phyloP scores from a whole-genome alignment of 495 filamentous ascomycete genomes.

The Cercophora sp. region DNA sequence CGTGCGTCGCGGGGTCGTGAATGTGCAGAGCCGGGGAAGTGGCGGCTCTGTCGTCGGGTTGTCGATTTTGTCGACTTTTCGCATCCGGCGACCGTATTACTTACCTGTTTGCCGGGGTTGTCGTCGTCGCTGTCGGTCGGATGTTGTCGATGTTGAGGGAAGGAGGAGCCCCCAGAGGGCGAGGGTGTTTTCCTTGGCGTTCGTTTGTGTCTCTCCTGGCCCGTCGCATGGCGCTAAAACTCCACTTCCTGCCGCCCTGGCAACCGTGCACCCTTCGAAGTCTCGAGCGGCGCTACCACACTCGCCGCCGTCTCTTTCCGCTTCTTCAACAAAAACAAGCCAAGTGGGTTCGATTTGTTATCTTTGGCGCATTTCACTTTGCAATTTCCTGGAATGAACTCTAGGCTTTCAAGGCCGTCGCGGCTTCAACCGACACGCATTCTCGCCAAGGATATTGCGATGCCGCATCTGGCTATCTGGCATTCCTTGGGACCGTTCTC shows the following conservation, averaged over 20 bases:
- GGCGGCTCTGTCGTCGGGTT: slow-evolving; percentile 9
- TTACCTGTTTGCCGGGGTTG: slow-evolving; percentile 18
- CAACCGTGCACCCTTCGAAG: slow-evolving; percentile 19
- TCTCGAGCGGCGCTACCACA: background rate
- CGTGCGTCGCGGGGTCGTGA: slow-evolving; percentile 8
- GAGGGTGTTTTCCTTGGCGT: slow-evolving; percentile 23
- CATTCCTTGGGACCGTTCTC: too few species aligned
- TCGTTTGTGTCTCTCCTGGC: slow-evolving; percentile 17
- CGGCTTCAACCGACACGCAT: too few species aligned
- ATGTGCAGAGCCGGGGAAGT: slow-evolving; percentile 4
- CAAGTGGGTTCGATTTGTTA: background rate
- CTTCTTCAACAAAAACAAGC: background rate
- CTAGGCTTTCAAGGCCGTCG: background rate
- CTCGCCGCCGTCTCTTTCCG: background rate
- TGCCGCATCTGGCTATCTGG: too few species aligned
- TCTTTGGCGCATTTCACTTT: background rate
- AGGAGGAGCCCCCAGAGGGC: slow-evolving; percentile 7
- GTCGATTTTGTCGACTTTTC: slow-evolving; percentile 6
- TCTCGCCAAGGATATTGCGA: too few species aligned
- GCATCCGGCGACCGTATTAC: slow-evolving; percentile 15
- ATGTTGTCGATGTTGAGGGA: slow-evolving; percentile 19
- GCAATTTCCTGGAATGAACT: background rate
- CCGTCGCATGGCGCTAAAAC: slow-evolving; percentile 24
- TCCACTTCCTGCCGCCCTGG: slow-evolving; percentile 14
- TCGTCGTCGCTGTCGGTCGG: slow-evolving; percentile 15